A percentile compares a stretch with the other conserved stretches of the same genome.
phyloP scores from a whole-genome alignment of 106 monocot genomes.

The Platanthera guangdongensis region DNA sequence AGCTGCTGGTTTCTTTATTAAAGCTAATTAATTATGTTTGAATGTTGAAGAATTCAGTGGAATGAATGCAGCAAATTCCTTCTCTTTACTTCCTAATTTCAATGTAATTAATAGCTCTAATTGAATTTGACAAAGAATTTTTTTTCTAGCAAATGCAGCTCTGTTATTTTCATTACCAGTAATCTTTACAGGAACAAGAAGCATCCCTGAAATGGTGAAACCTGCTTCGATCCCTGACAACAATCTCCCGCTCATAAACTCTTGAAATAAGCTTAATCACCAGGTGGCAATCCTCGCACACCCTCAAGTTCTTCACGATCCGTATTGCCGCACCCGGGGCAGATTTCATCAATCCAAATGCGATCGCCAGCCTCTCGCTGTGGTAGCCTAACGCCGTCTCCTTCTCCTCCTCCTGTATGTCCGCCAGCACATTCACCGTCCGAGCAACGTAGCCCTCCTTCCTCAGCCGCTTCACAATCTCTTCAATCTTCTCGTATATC shows the following conservation, averaged over 20 bases:
- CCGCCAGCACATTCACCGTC: slow-evolving; percentile 38
- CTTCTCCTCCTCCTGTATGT: slow-evolving; percentile 67
- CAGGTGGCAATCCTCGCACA: slow-evolving; percentile 54
- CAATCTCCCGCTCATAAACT: slow-evolving; percentile 46
- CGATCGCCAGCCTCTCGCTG: slow-evolving; percentile 58
- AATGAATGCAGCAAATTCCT: too few relatives aligned
- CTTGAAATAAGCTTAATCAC: slow-evolving; percentile 47
- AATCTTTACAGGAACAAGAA: slow-evolving; percentile 57
- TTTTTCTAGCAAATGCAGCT: background rate
- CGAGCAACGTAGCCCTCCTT: slow-evolving; percentile 36
- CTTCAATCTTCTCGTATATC: slow-evolving; percentile 46
- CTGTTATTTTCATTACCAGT: slow-evolving; percentile 20
- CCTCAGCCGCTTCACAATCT: slow-evolving; percentile 35
- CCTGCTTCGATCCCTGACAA: slow-evolving; percentile 54
- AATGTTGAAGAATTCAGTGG: too few relatives aligned
- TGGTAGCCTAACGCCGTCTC: slow-evolving; percentile 50
- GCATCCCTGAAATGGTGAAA: slow-evolving; percentile 53
- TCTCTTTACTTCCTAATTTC: too few relatives aligned
- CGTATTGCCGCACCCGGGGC: slow-evolving; percentile 31
- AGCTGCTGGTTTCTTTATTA: slow-evolving; percentile 35
- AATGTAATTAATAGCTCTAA: too few relatives aligned
- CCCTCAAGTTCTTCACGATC: slow-evolving; percentile 64
- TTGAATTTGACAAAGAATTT: background rate
- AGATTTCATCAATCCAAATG: slow-evolving; percentile 41
- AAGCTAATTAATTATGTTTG: too few relatives aligned